A percentile compares a stretch with the other conserved stretches of the same genome.
Conservation (phyloP, 148 eudicot genomes). For the Persicaria tinctoria region DNA sequence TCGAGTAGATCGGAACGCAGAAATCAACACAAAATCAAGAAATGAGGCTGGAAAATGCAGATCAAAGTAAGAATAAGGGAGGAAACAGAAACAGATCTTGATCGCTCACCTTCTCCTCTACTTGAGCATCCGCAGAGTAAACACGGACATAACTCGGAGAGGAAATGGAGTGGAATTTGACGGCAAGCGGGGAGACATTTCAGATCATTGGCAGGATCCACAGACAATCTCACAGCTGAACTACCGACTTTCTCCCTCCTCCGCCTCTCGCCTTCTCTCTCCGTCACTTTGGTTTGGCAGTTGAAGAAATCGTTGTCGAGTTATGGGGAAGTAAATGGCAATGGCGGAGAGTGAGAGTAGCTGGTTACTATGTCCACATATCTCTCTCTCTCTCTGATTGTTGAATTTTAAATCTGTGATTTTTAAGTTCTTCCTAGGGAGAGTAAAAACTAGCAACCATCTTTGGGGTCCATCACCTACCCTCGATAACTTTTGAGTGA, state of each 20-base stretch:
- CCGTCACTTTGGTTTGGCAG: not conserved
- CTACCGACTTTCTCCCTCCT: not conserved
- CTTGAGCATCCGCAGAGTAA: conserved; percentile 2
- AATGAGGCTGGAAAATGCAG: not conserved
- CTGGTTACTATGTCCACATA: conserved; percentile 11
- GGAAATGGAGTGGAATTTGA: not conserved
- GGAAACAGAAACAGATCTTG: not conserved
- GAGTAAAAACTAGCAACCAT: too few relatives aligned
- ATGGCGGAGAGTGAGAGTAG: conserved; percentile 9
- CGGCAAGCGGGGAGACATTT: not conserved
- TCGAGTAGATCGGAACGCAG: not conserved
- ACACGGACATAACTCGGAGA: not conserved
- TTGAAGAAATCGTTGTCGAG: conserved; percentile 12
- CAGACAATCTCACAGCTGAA: not conserved
- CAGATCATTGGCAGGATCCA: not conserved
- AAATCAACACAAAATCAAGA: not conserved
- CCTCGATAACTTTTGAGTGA: too few relatives aligned
- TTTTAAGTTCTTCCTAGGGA: not conserved
- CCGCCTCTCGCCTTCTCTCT: not conserved
- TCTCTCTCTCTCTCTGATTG: not conserved
- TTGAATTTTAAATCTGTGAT: not conserved
- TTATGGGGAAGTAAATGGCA: conserved; percentile 3
- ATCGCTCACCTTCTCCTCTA: conserved; percentile 5
- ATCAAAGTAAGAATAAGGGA: not conserved
- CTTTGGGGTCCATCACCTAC: too few relatives aligned